Conservation (phyloP, 1,284 basidiomycete genomes). For the Vanrija humicola region DNA sequence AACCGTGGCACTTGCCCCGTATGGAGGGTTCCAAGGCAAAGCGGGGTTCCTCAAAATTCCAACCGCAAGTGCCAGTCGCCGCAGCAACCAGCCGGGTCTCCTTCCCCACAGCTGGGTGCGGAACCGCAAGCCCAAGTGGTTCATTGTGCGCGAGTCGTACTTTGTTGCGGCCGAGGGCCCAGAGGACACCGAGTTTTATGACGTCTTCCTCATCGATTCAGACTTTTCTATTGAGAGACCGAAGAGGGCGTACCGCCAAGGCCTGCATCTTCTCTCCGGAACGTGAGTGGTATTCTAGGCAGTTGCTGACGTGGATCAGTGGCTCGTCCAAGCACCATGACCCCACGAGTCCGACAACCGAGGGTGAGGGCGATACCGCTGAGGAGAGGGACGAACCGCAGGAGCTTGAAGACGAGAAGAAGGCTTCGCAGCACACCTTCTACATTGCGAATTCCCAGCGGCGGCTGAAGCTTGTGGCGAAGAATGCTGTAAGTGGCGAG, state of each 20-base stretch:
- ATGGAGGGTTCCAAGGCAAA: slow-evolving; percentile 75
- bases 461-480: slow-evolving; percentile 79
- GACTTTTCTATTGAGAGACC: slow-evolving; percentile 76
- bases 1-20: slow-evolving; percentile 75
- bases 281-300: background rate
- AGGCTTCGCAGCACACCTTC: slow-evolving; percentile 73
- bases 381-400: slow-evolving; percentile 14
- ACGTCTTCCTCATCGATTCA: slow-evolving; percentile 88
- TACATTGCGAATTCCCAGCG: slow-evolving; percentile 89
- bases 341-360: background rate
- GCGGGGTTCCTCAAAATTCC: slow-evolving; percentile 71
- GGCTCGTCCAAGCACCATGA: background rate
- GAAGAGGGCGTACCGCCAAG: slow-evolving; percentile 45
- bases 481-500: slow-evolving; percentile 65
- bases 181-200: slow-evolving; percentile 76
- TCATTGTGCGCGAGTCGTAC: slow-evolving; percentile 88
- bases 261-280: slow-evolving; percentile 36
- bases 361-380: slow-evolving; percentile 8
- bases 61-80: slow-evolving; percentile 49
- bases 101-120: slow-evolving; percentile 58
- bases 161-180: slow-evolving; percentile 82
- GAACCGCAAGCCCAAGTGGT: slow-evolving; percentile 79
- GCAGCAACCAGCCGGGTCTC: slow-evolving; percentile 50
- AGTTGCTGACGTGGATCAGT: background rate
- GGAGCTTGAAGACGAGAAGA: slow-evolving; percentile 31